Evolutionary conservation across 2,329 filamentous ascomycete species (phyloP).

Genomic region (Colletotrichum tropicicola): DNA sequence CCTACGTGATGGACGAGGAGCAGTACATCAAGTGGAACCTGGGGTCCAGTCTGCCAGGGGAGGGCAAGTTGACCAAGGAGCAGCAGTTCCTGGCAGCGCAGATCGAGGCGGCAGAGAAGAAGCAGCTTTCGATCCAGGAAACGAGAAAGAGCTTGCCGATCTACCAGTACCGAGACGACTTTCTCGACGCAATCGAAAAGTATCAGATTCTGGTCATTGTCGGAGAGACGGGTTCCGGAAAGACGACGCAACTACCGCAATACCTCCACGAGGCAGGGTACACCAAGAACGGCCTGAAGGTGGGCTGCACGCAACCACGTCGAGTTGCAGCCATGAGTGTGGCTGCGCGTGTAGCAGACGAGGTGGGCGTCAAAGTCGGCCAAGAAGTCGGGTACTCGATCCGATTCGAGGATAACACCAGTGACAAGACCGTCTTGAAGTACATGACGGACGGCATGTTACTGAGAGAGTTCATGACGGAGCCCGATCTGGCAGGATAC

Average conservation of each 20-base stretch:
- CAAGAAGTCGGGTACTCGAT: slow-evolving; percentile 95
- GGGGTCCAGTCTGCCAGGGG: slow-evolving; percentile 77
- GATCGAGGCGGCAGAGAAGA: slow-evolving; percentile 88
- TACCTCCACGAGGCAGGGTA: slow-evolving; percentile 93
- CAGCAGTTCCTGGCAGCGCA: slow-evolving; percentile 82
- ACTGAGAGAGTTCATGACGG: slow-evolving; percentile 87
- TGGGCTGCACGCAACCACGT: slow-evolving; percentile 93
- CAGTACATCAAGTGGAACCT: slow-evolving; percentile 88
- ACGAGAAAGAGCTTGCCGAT: slow-evolving; percentile 91
- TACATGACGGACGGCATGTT: slow-evolving; percentile 99
- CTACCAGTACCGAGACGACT: slow-evolving; percentile 85
- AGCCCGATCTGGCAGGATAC: slow-evolving; percentile 84
- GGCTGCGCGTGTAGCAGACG: slow-evolving; percentile 93
- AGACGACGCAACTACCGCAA: slow-evolving; percentile 94
- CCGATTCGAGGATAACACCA: slow-evolving; percentile 92
- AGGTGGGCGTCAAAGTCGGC: slow-evolving; percentile 89
- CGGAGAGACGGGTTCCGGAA: slow-evolving; percentile 93
- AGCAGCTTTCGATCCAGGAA: slow-evolving; percentile 88
- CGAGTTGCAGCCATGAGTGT: slow-evolving; percentile 98
- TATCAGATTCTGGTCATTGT: slow-evolving; percentile 92
- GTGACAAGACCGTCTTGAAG: slow-evolving; percentile 89
- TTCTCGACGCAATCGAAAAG: slow-evolving; percentile 85
- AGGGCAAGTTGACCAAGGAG: slow-evolving; percentile 79
- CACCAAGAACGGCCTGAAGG: slow-evolving; percentile 83
- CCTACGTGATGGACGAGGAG: slow-evolving; percentile 90